Percentiles rank a stretch among this genome's conserved stretches.
Conservation (phyloP, 169 alveolate species). For the Eimeria falciformis region DNA sequence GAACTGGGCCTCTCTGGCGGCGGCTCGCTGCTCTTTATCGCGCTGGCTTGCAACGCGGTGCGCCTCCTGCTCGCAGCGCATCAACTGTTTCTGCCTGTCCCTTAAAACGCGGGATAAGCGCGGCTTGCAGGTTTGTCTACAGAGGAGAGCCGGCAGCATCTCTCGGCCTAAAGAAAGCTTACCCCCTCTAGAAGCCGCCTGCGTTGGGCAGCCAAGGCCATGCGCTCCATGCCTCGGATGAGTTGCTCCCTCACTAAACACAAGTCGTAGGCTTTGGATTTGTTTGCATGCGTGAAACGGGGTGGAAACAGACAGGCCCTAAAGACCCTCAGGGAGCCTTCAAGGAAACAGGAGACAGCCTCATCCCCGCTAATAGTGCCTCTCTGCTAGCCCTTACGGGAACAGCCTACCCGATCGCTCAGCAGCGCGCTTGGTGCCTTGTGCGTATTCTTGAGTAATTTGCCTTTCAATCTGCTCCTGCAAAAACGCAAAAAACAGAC, state of each 20-base stretch:
- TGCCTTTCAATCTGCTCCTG: conserved; percentile 45
- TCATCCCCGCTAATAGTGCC: too few species aligned
- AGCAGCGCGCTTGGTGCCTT: conserved; percentile 21
- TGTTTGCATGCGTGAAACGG: neutral
- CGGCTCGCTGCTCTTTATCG: conserved; percentile 28
- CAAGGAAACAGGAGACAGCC: too few species aligned
- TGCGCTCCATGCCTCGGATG: conserved; percentile 14
- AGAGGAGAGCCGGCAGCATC: neutral
- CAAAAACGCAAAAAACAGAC: neutral
- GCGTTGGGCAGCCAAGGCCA: conserved; percentile 49
- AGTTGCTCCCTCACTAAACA: conserved; percentile 27
- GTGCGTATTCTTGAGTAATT: conserved; percentile 2
- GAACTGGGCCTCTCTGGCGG: neutral
- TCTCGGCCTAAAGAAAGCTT: neutral
- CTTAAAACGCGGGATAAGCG: neutral
- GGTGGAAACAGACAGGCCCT: neutral
- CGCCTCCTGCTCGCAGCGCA: neutral
- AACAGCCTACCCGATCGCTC: conserved; percentile 32
- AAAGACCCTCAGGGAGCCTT: too few species aligned
- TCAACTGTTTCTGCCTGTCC: neutral
- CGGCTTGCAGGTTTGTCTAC: neutral
- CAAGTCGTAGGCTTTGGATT: neutral
- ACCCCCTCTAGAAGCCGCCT: conserved; percentile 10
- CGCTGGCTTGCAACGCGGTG: neutral
- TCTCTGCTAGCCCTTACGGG: too few species aligned